Evolutionary conservation across 345 rosid species (phyloP), one percentile per base, ranked within the genome.

Genomic region (Aquilaria yunnanensis): DNA sequence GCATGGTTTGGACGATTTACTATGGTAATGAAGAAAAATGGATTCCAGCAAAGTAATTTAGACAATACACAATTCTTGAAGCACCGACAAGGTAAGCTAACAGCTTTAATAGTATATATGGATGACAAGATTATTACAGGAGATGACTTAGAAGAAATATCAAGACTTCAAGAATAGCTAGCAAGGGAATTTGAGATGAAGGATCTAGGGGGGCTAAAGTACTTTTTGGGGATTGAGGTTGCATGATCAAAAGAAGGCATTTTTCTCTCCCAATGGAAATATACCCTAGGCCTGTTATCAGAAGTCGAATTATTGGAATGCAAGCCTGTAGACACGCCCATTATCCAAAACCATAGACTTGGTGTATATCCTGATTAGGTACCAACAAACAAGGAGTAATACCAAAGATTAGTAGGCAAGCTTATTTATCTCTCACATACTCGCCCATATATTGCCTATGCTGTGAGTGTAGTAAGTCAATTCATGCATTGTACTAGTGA

Each of bases 1-100:
- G 62, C 62, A 30, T 58, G 62, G 62, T 58, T 58, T 23, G 62
- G 62, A 1, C 50, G 45, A 16, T 58, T 58, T 23, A 45, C 13
- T 10, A 9, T 14, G 13, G 50, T 51, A 7, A 58, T 45, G 50
- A 58, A 11, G 14, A 58, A 58, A 14, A 41, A 45, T 58, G 62
- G 62, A 2, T 58, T 12, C 8, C 50, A 43, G 1, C 62, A 58
- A 58, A 41, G 50, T 9, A 58, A 58, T 45, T 58, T 48, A 2
- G 62, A 58, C 23, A 30, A 58, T 45, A 58, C 62, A 0, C 13
- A 37, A 6, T 58, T 58, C 50, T 6, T 58, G 32, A 58, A 58
- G 23, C 50, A 23, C 32, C 37, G n/a, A 55, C 14, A 32, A 32
- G 41, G 58, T 2, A 31, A 55, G 23, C 23, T 23, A 1, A 23